phyloP scores from a whole-genome alignment of 371 early-diverging fungal species.

The Blakeslea trispora region DNA sequence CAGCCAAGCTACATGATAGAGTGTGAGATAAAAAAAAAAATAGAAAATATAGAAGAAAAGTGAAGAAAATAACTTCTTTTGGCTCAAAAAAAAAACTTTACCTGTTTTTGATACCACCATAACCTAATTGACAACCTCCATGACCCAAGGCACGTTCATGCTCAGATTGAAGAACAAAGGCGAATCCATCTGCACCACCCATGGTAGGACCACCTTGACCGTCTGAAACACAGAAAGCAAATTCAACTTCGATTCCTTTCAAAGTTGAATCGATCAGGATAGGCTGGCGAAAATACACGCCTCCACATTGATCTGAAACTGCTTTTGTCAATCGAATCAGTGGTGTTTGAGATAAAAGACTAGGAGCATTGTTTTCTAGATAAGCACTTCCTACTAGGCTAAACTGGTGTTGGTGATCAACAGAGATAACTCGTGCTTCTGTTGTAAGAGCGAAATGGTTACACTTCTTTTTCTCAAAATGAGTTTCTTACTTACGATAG shows the following conservation, averaged over 20 bases:
- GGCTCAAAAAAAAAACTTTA: slow-evolving; percentile 14
- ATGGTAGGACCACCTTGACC: slow-evolving; percentile 19
- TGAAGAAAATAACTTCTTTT: no score
- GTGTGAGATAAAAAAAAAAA: no score
- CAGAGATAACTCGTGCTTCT: no score
- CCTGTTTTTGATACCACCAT: slow-evolving; percentile 46
- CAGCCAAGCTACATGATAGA: slow-evolving; percentile 44
- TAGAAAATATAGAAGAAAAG: no score
- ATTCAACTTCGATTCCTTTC: slow-evolving; percentile 34
- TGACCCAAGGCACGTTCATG: slow-evolving; percentile 32
- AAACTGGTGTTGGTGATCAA: background rate
- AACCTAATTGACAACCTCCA: slow-evolving; percentile 52
- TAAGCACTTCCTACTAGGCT: slow-evolving; percentile 9
- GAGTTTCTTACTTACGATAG: background rate
- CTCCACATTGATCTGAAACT: slow-evolving; percentile 32
- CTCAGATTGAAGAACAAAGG: slow-evolving; percentile 39
- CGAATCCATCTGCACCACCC: slow-evolving; percentile 50
- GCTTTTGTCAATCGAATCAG: slow-evolving; percentile 27
- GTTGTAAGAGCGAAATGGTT: background rate
- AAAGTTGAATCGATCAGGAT: slow-evolving; percentile 14
- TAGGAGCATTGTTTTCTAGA: background rate
- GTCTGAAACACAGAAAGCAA: slow-evolving; percentile 41
- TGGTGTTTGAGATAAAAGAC: slow-evolving; percentile 3
- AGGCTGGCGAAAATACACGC: slow-evolving; percentile 13
- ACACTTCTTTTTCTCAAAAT: no score